Conservation (phyloP, 2,329 filamentous ascomycete species). For the Epichloe sylvatica region DNA sequence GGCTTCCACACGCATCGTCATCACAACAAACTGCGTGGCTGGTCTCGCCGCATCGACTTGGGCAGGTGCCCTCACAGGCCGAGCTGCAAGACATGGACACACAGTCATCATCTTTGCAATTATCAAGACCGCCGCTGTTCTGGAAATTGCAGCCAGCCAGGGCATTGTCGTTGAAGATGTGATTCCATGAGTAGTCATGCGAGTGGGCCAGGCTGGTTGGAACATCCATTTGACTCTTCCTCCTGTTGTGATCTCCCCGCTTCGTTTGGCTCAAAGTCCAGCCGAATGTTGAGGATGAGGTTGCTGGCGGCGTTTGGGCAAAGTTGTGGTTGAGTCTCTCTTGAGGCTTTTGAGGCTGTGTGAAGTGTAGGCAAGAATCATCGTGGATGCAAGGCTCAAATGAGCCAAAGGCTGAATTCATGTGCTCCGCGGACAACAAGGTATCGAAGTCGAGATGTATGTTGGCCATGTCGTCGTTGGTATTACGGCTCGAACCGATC, state of each 20-base stretch:
- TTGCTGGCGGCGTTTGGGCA: constrained; percentile 4
- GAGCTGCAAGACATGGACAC: constrained; percentile 22
- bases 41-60: constrained; percentile 21
- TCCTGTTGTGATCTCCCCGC: neutral
- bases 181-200: constrained; percentile 9
- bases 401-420: constrained; percentile 14
- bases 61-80: constrained; percentile 21
- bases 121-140: neutral
- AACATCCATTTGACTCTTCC: neutral
- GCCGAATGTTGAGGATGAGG: neutral
- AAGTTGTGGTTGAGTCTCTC: constrained; percentile 5
- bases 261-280: neutral
- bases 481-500: constrained; percentile 7
- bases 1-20: constrained; percentile 19
- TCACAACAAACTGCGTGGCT: constrained; percentile 22
- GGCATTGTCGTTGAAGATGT: constrained; percentile 7
- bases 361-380: constrained; percentile 18
- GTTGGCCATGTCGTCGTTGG: constrained; percentile 18
- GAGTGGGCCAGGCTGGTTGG: constrained; percentile 3
- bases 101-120: constrained; percentile 15
- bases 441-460: constrained; percentile 14
- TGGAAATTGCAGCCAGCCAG: constrained; percentile 3
- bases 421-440: constrained; percentile 12
- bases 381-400: constrained; percentile 18
- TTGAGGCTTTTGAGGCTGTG: constrained; percentile 6